Evolutionary conservation across 1,284 basidiomycete species (phyloP).

Genomic region (Anthracocystis setariae): DNA sequence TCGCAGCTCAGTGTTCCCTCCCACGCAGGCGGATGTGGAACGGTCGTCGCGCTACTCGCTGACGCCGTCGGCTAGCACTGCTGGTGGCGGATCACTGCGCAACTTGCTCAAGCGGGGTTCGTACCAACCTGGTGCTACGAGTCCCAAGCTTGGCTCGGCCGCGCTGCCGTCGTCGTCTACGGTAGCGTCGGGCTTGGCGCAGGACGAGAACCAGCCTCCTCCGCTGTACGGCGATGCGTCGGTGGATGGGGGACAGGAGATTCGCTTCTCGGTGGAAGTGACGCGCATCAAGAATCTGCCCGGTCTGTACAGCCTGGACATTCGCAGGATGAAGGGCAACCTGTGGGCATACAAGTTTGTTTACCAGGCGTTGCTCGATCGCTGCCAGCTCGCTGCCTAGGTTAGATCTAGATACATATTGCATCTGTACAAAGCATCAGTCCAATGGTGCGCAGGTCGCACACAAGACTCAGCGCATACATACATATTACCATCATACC

Average conservation of each 20-base stretch:
- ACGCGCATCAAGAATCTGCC: conserved; percentile 63
- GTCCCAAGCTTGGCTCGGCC: conserved; percentile 13
- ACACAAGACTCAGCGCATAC: no score
- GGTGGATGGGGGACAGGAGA: conserved; percentile 65
- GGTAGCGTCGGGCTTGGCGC: conserved; percentile 12
- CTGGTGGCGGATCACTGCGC: conserved; percentile 43
- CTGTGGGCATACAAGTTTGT: conserved; percentile 66
- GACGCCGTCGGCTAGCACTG: conserved; percentile 35
- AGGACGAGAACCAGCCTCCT: conserved; percentile 47
- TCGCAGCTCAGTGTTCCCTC: conserved; percentile 60
- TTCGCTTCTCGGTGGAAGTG: conserved; percentile 66
- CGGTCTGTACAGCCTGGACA: conserved; percentile 65
- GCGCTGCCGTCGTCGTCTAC: conserved; percentile 22
- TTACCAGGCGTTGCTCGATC: conserved; percentile 61
- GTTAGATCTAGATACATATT: no score
- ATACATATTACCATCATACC: no score
- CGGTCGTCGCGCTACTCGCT: conserved; percentile 39
- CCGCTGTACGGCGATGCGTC: conserved; percentile 62
- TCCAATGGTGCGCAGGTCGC: neutral
- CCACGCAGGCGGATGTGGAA: conserved; percentile 60
- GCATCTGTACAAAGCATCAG: no score
- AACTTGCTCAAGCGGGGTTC: conserved; percentile 57
- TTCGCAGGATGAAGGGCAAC: conserved; percentile 65
- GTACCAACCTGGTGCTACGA: conserved; percentile 27
- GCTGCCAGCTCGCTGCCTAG: conserved; percentile 37